phyloP scores from a whole-genome alignment of 2,329 filamentous ascomycete species.

The Periconia sp. region DNA sequence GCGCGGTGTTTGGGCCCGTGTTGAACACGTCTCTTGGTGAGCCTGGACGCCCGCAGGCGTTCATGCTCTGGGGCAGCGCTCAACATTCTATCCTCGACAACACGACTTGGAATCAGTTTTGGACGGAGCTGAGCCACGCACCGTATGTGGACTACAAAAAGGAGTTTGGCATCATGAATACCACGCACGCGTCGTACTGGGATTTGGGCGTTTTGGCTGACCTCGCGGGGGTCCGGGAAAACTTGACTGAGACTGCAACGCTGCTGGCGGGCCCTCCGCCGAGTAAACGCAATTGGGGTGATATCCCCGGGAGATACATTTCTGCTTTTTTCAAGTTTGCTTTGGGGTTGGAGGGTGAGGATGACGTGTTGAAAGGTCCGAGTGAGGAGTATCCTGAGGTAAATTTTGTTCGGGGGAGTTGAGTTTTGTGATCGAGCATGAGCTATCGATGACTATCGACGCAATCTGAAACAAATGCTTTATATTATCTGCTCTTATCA shows the following conservation, averaged over 20 bases:
- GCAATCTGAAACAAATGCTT: no score
- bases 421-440: no score
- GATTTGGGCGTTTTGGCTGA: constrained; percentile 15
- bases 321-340: constrained; percentile 11
- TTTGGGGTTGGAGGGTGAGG: constrained; percentile 8
- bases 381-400: constrained; percentile 14
- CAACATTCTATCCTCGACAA: constrained; percentile 6
- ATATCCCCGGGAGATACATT: constrained; percentile 15
- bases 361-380: constrained; percentile 7
- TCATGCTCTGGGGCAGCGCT: constrained; percentile 13
- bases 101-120: constrained; percentile 11
- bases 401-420: background rate
- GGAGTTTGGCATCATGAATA: constrained; percentile 11
- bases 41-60: constrained; percentile 1
- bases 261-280: constrained; percentile 5
- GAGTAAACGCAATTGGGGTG: constrained; percentile 2
- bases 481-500: no score
- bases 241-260: constrained; percentile 9
- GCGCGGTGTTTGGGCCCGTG: constrained; percentile 21
- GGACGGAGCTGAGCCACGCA: constrained; percentile 2
- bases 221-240: constrained; percentile 9
- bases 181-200: constrained; percentile 15
- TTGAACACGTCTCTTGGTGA: constrained; percentile 8
- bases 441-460: no score
- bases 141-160: constrained; percentile 10